These are phyloP conservation scores for Hyaloscypha variabilis DNA, from an alignment of 495 filamentous ascomycete genomes.

Conservation along the genomic window DNA sequence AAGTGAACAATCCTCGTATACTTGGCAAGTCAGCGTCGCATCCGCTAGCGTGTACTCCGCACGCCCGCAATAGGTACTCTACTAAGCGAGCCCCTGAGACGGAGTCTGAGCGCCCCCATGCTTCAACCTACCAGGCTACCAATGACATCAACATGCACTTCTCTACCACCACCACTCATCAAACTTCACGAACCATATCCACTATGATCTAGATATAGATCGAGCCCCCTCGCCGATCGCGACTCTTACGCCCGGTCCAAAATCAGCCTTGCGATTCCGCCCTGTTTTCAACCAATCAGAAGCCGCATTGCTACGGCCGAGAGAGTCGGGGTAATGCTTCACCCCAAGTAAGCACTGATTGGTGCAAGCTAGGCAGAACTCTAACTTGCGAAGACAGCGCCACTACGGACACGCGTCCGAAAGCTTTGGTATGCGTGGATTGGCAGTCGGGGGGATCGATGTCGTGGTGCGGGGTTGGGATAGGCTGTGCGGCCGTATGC, in stretches of 20 bases:
- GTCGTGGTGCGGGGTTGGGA: not conserved
- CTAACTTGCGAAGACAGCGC: not conserved
- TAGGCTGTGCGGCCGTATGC: not conserved
- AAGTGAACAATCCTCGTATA: too few species aligned
- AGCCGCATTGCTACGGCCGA: not conserved
- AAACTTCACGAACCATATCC: too few species aligned
- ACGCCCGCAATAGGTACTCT: too few species aligned
- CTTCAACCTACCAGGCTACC: too few species aligned
- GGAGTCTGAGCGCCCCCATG: too few species aligned
- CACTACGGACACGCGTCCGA: not conserved
- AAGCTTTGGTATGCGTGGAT: not conserved
- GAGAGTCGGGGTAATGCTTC: not conserved
- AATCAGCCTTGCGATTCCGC: not conserved
- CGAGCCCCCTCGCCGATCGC: too few species aligned
- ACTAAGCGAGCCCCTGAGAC: too few species aligned
- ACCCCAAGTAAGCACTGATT: not conserved
- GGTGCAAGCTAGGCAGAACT: not conserved
- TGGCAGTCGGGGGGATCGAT: not conserved
- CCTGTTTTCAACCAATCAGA: not conserved
- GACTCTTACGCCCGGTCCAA: not conserved
- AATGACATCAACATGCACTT: too few species aligned
- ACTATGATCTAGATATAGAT: too few species aligned
- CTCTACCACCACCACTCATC: too few species aligned
- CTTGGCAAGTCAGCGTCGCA: too few species aligned
- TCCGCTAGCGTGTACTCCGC: too few species aligned